Evolutionary conservation across 139 green algal genomes (phyloP), one percentile per base, ranked within the genome.

Genomic region (Klebsormidium nitens): DNA sequence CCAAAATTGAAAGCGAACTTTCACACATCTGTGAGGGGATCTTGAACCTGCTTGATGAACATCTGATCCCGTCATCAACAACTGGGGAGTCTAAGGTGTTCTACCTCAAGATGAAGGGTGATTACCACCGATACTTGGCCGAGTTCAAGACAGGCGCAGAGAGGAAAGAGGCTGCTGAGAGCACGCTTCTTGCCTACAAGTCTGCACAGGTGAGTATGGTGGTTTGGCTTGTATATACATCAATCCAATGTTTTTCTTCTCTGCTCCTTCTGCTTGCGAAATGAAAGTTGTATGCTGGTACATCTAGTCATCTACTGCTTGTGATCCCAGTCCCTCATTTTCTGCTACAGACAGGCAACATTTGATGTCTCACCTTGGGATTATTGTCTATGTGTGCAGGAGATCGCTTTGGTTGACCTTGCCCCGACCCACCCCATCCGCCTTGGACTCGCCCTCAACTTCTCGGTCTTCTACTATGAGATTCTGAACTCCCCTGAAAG

Each of bases 401-500:
- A 98, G 75, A 98, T 97, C 52, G 93, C 94, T 2, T 71, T 95
- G 29, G 84, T 90, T 28, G 93, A 98, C 66, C 82, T 98, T 52
- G 84, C 92, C 17, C 87, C 91, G 23, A 98, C 93, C 23, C 95
- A 98, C 84, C 93, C 93, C 58, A 98, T 98, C 64, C 85, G 93
- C 47, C 86, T 98, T 60, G 93, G 93, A 50, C 86, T 98, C 62
- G 93, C 93, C 4, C 86, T 98, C 46, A 98, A 98, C 87, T 98
- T 98, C 84, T 96, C 90, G 8, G 93, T 98, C 5, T 98, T 98
- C 81, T 98, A 98, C 85, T 98, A 98, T 61, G 93, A 98, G 81
- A 97, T 98, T 75, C 77, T 98, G 38, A 98, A 98, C 87, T 96
- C 91, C 14, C 93, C 93, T 8, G 93, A 98, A 84, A 85, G 87